phyloP scores from a whole-genome alignment of 1,284 basidiomycete species.

The Ustilago sp. region DNA sequence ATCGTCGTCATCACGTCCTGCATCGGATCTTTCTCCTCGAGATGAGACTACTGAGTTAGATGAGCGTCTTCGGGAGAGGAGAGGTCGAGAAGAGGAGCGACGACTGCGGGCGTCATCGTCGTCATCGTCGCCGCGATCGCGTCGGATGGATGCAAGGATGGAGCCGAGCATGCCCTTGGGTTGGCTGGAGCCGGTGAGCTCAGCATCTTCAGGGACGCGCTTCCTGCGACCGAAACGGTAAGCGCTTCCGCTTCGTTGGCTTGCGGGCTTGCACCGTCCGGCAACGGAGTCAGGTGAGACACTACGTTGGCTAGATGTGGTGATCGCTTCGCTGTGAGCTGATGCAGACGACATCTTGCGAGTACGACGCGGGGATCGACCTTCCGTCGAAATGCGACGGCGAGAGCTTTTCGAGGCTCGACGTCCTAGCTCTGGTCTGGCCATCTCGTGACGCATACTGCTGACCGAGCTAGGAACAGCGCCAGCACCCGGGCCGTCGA shows the following conservation, averaged over 20 bases:
- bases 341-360: constrained; percentile 45
- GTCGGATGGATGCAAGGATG: constrained; percentile 61
- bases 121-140: constrained; percentile 53
- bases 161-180: constrained; percentile 63
- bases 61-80: constrained; percentile 46
- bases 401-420: constrained; percentile 56
- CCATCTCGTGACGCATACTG: constrained; percentile 55
- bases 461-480: constrained; percentile 65
- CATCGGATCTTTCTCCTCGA: constrained; percentile 35
- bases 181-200: constrained; percentile 30
- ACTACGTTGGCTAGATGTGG: constrained; percentile 42
- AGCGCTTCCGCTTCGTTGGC: constrained; percentile 54
- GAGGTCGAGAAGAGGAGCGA: constrained; percentile 48
- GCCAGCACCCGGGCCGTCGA: constrained; percentile 66
- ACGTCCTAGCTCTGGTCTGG: constrained; percentile 55
- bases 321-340: constrained; percentile 47
- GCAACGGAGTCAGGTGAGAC: constrained; percentile 46
- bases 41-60: constrained; percentile 46
- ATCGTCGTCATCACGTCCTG: constrained; percentile 44
- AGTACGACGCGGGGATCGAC: constrained; percentile 45
- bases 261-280: constrained; percentile 43
- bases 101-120: constrained; percentile 54
- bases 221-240: constrained; percentile 51
- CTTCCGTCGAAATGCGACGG: constrained; percentile 59
- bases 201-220: constrained; percentile 38